These are phyloP conservation scores for Nannizzia gypsea DNA, from an alignment of 2,329 filamentous ascomycete genomes.

Conservation along the genomic window DNA sequence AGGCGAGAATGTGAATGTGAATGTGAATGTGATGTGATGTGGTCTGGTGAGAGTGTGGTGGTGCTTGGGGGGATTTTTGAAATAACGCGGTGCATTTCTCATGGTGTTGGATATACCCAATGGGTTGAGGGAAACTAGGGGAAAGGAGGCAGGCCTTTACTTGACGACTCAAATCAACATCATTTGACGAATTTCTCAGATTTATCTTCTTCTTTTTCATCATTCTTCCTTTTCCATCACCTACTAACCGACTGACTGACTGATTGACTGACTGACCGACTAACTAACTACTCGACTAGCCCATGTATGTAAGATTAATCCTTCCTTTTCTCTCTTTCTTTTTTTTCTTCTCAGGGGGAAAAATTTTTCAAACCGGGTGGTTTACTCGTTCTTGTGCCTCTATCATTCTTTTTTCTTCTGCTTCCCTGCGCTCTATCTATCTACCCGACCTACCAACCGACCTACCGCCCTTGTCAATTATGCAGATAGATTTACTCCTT, in stretches of 20 bases:
- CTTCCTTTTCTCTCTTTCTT: not conserved
- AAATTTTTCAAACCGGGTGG: not conserved
- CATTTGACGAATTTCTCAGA: conserved; percentile 3
- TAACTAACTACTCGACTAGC: not conserved
- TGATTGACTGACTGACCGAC: not conserved
- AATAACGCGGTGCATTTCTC: conserved; percentile 25
- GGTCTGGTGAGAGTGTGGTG: not conserved
- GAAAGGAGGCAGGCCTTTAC: conserved; percentile 4
- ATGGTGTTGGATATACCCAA: conserved; percentile 34
- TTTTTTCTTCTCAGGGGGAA: not conserved
- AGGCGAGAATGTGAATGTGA: not conserved
- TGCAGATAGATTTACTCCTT: not conserved
- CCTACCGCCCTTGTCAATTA: not conserved
- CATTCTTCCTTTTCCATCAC: not conserved
- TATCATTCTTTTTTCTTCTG: not conserved
- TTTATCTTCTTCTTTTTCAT: not conserved
- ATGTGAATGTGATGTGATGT: too few relatives aligned
- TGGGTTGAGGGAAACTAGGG: conserved; percentile 9
- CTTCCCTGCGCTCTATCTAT: too few relatives aligned
- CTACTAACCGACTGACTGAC: not conserved
- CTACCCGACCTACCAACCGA: not conserved
- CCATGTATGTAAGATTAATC: conserved; percentile 1
- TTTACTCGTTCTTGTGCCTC: not conserved
- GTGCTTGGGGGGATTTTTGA: not conserved
- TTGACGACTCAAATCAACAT: conserved; percentile 5